phyloP scores from a whole-genome alignment of 1,284 basidiomycete species.

The Grifola frondosa region DNA sequence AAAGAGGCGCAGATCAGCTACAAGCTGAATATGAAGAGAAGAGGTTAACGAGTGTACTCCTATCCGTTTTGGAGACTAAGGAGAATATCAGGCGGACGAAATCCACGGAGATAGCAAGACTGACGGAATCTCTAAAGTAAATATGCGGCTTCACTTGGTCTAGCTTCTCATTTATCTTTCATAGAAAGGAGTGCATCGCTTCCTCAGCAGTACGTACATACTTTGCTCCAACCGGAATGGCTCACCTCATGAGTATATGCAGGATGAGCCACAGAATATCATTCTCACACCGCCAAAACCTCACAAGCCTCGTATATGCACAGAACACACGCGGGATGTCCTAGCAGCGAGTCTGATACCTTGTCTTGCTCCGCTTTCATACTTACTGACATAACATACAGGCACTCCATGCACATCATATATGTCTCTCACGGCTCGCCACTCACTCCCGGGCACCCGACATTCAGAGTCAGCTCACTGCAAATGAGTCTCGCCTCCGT shows the following conservation, averaged over 20 bases:
- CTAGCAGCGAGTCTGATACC: constrained; percentile 9
- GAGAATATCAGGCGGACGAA: constrained; percentile 13
- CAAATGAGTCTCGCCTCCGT: constrained; percentile 10
- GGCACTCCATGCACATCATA: constrained; percentile 18
- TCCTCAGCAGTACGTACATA: too few species aligned
- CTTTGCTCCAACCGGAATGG: too few species aligned
- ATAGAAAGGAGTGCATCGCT: too few species aligned
- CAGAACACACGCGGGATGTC: constrained; percentile 15
- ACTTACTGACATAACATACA: background rate
- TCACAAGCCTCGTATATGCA: background rate
- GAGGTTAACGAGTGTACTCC: constrained; percentile 6
- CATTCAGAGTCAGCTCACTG: background rate
- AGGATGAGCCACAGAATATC: too few species aligned
- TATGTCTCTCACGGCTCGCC: constrained; percentile 8
- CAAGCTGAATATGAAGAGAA: constrained; percentile 11
- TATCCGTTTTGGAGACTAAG: constrained; percentile 19
- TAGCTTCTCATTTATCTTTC: too few species aligned
- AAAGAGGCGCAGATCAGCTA: constrained; percentile 7
- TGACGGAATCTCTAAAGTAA: constrained; percentile 13
- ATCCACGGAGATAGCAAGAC: constrained; percentile 8
- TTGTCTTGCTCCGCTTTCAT: background rate
- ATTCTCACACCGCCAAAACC: too few species aligned
- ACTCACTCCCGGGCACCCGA: background rate
- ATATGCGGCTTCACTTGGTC: too few species aligned
- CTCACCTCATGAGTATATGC: too few species aligned